phyloP scores from a whole-genome alignment of 805 yeast species.

The Pachysolen tannophilus region DNA sequence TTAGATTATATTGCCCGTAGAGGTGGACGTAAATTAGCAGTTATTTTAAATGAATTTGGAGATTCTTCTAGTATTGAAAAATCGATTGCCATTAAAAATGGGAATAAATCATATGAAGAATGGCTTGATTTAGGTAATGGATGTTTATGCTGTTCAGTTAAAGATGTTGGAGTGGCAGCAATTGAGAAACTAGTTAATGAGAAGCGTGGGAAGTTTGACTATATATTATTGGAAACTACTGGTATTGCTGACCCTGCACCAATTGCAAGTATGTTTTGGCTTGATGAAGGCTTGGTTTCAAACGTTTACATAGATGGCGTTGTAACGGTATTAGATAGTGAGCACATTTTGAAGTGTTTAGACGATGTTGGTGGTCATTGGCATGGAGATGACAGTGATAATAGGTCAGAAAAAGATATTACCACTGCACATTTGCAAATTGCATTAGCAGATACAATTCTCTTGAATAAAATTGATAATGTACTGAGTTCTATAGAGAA shows the following conservation, averaged over 20 bases:
- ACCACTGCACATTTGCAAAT: slow-evolving; percentile 88
- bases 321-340: slow-evolving; percentile 76
- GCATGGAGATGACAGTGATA: slow-evolving; percentile 34
- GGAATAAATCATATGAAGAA: slow-evolving; percentile 60
- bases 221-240: slow-evolving; percentile 88
- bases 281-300: slow-evolving; percentile 81
- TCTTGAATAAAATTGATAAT: slow-evolving; percentile 73
- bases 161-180: slow-evolving; percentile 91
- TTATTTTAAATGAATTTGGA: slow-evolving; percentile 88
- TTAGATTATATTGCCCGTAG: slow-evolving; percentile 64
- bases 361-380: slow-evolving; percentile 70
- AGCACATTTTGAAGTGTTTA: slow-evolving; percentile 55
- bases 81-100: slow-evolving; percentile 59
- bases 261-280: slow-evolving; percentile 95
- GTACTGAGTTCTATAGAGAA: slow-evolving; percentile 19
- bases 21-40: slow-evolving; percentile 73
- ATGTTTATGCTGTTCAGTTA: slow-evolving; percentile 92
- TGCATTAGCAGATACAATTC: slow-evolving; percentile 78
- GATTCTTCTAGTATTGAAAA: slow-evolving; percentile 87
- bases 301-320: slow-evolving; percentile 88
- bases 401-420: slow-evolving; percentile 31
- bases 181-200: slow-evolving; percentile 78
- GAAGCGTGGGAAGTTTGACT: slow-evolving; percentile 69
- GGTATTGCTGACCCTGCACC: slow-evolving; percentile 99
- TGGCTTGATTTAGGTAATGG: slow-evolving; percentile 98